phyloP scores from a whole-genome alignment of 148 eudicot species.

The Diospyros kaki region DNA sequence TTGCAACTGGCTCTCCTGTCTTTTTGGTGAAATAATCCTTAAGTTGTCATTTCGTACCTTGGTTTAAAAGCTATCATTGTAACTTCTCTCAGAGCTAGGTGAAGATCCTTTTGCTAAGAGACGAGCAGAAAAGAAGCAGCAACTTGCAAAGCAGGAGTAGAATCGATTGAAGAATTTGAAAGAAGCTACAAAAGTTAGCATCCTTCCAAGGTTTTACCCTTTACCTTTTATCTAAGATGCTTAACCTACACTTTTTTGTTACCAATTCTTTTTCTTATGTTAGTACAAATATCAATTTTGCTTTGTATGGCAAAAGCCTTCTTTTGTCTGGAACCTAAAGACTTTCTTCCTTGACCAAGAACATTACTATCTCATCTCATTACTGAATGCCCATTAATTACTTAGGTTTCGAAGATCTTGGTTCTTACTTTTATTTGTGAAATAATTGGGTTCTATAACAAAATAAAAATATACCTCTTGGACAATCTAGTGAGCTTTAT shows the following conservation, averaged over 20 bases:
- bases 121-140: conserved; percentile 58
- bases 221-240: neutral
- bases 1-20: neutral
- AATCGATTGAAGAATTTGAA: conserved; percentile 67
- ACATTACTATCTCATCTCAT: neutral
- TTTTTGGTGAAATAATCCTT: neutral
- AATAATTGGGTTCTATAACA: neutral
- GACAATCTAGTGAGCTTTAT: conserved; percentile 1
- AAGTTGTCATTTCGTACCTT: neutral
- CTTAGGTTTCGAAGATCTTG: neutral
- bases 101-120: conserved; percentile 90
- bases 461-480: neutral
- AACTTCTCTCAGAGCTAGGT: conserved; percentile 63
- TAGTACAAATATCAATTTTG: neutral
- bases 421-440: neutral
- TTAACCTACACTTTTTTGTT: no score
- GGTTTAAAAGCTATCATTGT: neutral
- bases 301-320: neutral
- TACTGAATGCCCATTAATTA: neutral
- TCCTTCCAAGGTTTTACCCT: conserved; percentile 64
- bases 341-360: neutral
- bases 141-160: conserved; percentile 74
- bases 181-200: conserved; percentile 68
- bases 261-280: no score
- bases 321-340: neutral